These are phyloP conservation scores for Porogramme epimiltina DNA, from an alignment of 1,284 basidiomycete genomes.

Conservation along the genomic window DNA sequence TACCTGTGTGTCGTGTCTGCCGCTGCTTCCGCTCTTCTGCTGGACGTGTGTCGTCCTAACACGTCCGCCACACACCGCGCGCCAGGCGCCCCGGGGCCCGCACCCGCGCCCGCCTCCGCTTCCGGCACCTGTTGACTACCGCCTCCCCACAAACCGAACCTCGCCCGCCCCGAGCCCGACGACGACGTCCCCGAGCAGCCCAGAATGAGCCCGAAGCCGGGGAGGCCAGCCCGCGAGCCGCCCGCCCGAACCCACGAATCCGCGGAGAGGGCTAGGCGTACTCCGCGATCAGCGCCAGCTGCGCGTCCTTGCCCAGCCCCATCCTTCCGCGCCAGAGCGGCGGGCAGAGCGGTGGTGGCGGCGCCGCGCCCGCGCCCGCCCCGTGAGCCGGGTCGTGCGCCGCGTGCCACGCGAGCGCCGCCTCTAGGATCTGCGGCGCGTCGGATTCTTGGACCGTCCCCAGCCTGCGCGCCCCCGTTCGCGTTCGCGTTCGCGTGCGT, in stretches of 20 bases:
- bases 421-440: conserved; percentile 55
- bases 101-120: too few species aligned
- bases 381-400: neutral
- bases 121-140: too few species aligned
- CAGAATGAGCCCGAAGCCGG: neutral
- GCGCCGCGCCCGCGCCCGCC: neutral
- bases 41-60: too few species aligned
- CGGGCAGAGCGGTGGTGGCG: conserved; percentile 39
- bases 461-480: conserved; percentile 43
- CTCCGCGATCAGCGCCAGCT: conserved; percentile 40
- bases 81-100: too few species aligned
- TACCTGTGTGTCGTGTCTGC: too few species aligned
- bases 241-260: neutral
- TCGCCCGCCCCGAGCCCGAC: too few species aligned
- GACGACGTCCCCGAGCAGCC: too few species aligned
- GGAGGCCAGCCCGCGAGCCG: neutral
- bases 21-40: too few species aligned
- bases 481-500: too few species aligned
- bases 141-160: too few species aligned
- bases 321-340: conserved; percentile 76
- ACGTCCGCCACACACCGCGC: too few species aligned
- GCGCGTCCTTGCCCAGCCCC: conserved; percentile 67
- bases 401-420: conserved; percentile 41
- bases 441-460: conserved; percentile 59
- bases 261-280: neutral